Base-by-base conservation (phyloP, 1,139 yeast genomes). In the Schizosaccharomyces versatilis region DNA sequence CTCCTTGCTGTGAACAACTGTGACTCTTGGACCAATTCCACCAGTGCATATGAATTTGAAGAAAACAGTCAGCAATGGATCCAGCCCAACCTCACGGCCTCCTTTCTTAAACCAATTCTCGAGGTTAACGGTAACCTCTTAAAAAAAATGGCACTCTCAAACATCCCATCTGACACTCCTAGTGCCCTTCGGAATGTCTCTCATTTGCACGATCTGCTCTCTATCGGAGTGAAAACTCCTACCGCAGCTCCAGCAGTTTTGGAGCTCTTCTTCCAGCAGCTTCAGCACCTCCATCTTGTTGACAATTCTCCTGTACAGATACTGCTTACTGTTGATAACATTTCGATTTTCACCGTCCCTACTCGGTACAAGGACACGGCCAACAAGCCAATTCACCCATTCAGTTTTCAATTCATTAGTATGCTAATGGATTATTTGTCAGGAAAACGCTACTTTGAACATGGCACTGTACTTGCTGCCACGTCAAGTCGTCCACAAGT, bases 1-100 rank as follows among this genome's bases (percentile, higher is more conserved):
- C 58, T 57, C 10, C 14, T 57, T 24, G 49, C 58, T 19, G 41
- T 57, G n/a, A 54, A 57, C n/a, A 51, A 55, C 15, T 55, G 53
- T 12, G 52, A 51, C 14, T 47, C 38, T n/a, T 47, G 54, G 53
- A 59, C 57, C n/a, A 52, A 57, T 52, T 55, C 55, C n/a, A 41
- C 57, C n/a, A 49, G 47, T 38, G 39, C 54, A 7, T 57, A 54
- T 47, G 36, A 36, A 7, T 55, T 24, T 40, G 57, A 57, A 40
- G 36, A 36, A n/a, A 19, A 53, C 15, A 42, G 49, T 14, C 10
- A 47, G 17, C 51, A 53, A 5, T 57, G 55, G 52, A 48, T 53
- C 17, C 59, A 57, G 38, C 59, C 57, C 32, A 47, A 53, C 8
- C 51, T 48, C 12, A 53, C 52, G 6, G 53, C 58, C 9, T 51